phyloP scores from a whole-genome alignment of 176 grass and related monocot genomes.

The Triticum urartu region DNA sequence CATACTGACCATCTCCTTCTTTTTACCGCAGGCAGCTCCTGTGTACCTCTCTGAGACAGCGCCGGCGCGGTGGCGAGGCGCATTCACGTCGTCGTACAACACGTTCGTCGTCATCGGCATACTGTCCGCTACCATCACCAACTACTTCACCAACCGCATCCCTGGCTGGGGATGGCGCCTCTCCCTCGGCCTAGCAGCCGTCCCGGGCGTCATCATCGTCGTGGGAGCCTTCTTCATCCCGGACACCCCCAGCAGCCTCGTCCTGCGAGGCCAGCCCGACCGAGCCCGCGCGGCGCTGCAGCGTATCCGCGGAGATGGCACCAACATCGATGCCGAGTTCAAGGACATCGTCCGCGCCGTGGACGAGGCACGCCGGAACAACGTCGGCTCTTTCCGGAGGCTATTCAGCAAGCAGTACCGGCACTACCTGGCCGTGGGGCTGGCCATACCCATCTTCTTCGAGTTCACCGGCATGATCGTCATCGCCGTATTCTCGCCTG shows the following conservation, averaged over 20 bases:
- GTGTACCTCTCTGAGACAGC: constrained; percentile 77
- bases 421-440: constrained; percentile 41
- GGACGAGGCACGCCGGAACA: constrained; percentile 27
- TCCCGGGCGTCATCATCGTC: constrained; percentile 39
- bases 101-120: constrained; percentile 55
- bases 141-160: constrained; percentile 55
- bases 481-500: constrained; percentile 51
- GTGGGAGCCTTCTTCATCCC: constrained; percentile 38
- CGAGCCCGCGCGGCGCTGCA: constrained; percentile 39
- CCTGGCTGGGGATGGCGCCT: constrained; percentile 63
- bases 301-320: constrained; percentile 25
- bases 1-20: too few relatives aligned
- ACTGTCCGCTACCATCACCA: constrained; percentile 54
- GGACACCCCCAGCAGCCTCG: constrained; percentile 67
- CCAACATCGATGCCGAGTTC: constrained; percentile 53
- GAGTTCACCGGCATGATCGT: constrained; percentile 60
- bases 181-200: constrained; percentile 62
- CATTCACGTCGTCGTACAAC: constrained; percentile 64
- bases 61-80: constrained; percentile 66
- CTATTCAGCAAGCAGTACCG: constrained; percentile 33
- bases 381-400: constrained; percentile 53
- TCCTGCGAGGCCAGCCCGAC: constrained; percentile 44
- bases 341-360: constrained; percentile 42
- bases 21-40: constrained; percentile 24
- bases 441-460: constrained; percentile 52